Evolutionary conservation across 257 asterid species (phyloP).

Genomic region (Primulina huaijiensis): DNA sequence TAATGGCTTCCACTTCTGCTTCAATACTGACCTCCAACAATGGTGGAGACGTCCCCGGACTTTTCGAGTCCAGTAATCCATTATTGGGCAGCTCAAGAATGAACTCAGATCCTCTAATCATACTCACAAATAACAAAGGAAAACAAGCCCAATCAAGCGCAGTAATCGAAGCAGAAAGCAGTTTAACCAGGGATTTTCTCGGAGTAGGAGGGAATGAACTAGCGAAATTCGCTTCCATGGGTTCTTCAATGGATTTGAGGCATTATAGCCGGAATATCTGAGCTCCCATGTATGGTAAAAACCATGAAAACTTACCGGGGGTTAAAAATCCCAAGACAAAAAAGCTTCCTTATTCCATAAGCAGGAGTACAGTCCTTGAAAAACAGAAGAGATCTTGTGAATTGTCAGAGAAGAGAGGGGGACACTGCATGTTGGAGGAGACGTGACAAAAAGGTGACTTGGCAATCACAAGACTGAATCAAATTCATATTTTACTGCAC

Average conservation of each 20-base stretch:
- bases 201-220: constrained; percentile 57
- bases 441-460: constrained; percentile 41
- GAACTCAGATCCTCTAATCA: constrained; percentile 19
- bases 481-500: constrained; percentile 18
- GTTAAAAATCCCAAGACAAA: constrained; percentile 9
- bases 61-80: constrained; percentile 23
- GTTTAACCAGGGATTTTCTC: constrained; percentile 73
- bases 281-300: constrained; percentile 13
- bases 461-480: constrained; percentile 31
- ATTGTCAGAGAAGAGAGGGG: constrained; percentile 42
- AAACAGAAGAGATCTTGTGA: constrained; percentile 59
- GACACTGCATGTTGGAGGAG: constrained; percentile 35
- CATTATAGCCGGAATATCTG: constrained; percentile 35
- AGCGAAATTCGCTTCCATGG: constrained; percentile 38
- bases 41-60: constrained; percentile 20
- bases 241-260: constrained; percentile 42
- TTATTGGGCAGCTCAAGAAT: constrained; percentile 17
- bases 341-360: constrained; percentile 1
- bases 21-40: constrained; percentile 26
- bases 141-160: constrained; percentile 24
- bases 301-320: constrained; percentile 3
- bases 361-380: not conserved
- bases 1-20: constrained; percentile 26
- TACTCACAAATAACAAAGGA: not conserved
- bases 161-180: constrained; percentile 36